Evolutionary conservation across 352 stramenopile species (phyloP).

Genomic region (Phytophthora idaei): DNA sequence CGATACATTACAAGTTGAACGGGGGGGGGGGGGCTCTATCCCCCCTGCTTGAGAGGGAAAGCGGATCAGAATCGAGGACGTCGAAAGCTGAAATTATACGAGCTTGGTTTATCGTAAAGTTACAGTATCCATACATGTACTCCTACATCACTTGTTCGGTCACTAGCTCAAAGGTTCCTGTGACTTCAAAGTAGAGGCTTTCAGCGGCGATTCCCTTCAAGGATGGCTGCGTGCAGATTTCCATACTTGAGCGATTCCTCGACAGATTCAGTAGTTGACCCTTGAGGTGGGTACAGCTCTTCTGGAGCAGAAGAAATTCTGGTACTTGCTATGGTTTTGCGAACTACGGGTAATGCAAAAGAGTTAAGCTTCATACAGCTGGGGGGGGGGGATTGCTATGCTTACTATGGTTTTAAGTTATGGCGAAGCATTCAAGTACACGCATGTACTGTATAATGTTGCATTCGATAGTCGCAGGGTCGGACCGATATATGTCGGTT

Average conservation of each 20-base stretch:
- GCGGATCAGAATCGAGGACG: conserved; percentile 9
- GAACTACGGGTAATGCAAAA: background rate
- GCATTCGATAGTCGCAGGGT: background rate
- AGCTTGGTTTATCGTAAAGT: background rate
- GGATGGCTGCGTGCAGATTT: conserved; percentile 9
- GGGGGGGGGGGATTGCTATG: background rate
- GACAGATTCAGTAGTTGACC: conserved; percentile 19
- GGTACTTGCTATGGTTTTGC: background rate
- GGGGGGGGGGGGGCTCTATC: background rate
- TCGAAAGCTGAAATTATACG: background rate
- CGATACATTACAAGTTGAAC: conserved; percentile 6
- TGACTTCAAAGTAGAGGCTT: too few relatives aligned
- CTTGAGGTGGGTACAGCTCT: conserved; percentile 7
- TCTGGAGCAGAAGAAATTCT: background rate
- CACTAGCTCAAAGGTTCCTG: too few relatives aligned
- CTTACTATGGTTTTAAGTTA: too few relatives aligned
- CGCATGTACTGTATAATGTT: background rate
- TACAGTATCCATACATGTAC: conserved; percentile 1
- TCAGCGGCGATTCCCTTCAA: conserved; percentile 3
- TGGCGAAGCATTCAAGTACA: background rate
- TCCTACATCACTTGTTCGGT: background rate
- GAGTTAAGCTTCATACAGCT: background rate
- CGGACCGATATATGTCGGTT: background rate
- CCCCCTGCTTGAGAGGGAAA: background rate
- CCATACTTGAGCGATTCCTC: conserved; percentile 11